Evolutionary conservation across 345 rosid species (phyloP).

Genomic region (Pelargonium nanum): DNA sequence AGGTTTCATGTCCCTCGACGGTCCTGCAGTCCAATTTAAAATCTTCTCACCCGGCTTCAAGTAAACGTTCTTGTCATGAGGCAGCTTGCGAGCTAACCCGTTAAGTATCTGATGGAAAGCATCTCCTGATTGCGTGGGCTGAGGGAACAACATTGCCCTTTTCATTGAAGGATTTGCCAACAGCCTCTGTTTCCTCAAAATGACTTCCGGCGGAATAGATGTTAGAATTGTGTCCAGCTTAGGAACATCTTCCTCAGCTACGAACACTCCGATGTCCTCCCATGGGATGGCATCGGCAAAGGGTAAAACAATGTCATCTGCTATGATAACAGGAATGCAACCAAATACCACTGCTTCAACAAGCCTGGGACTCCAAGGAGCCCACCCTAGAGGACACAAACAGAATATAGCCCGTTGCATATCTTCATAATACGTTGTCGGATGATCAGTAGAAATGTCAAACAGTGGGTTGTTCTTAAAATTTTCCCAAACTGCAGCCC

Average conservation of each 20-base stretch:
- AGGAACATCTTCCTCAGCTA: conserved; percentile 78
- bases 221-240: conserved; percentile 71
- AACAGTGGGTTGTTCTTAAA: conserved; percentile 87
- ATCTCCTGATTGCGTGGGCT: conserved; percentile 83
- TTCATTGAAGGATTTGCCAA: conserved; percentile 95
- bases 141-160: conserved; percentile 86
- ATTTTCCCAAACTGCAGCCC: conserved; percentile 99
- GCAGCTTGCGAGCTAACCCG: conserved; percentile 80
- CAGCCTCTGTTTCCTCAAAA: conserved; percentile 80
- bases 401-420: conserved; percentile 94
- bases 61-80: conserved; percentile 44
- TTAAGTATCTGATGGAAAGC: conserved; percentile 94
- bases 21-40: conserved; percentile 90
- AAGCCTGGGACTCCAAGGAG: conserved; percentile 96
- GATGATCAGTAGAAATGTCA: conserved; percentile 94
- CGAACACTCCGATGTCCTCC: conserved; percentile 94
- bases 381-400: conserved; percentile 95
- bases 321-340: conserved; percentile 93
- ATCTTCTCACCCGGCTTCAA: conserved; percentile 46
- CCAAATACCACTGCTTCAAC: conserved; percentile 99
- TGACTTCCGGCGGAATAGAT: conserved; percentile 63
- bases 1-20: conserved; percentile 74
- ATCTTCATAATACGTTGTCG: conserved; percentile 89
- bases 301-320: conserved; percentile 85
- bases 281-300: conserved; percentile 98